Evolutionary conservation across 768 basidiomycete species (phyloP), one percentile per base, ranked within the genome.

Genomic region (Serendipita sp.): DNA sequence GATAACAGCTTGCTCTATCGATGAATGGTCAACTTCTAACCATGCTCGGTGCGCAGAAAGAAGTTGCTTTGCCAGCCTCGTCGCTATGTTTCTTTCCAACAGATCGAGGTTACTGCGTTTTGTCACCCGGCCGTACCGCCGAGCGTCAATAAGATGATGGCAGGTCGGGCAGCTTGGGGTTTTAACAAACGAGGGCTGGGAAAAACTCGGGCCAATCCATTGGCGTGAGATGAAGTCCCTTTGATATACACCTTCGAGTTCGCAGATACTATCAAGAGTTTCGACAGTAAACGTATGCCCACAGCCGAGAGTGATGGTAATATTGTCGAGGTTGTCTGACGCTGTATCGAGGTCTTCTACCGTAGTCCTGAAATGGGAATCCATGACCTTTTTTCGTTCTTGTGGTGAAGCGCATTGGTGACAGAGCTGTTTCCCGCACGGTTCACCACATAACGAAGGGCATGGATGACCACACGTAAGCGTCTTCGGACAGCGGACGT

Each of bases 391-490:
- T 63, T 75, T 76, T 18, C 72, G 65, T 0, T 77, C 72, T 1
- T 70, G 69, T 16, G 4, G 30, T 10, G 78, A 62, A 1, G 78
- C 77, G 66, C 86, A 88, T 2, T 65, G 15, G 1, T 77, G 77
- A 67, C 86, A 89, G 4, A 77, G 67, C 72, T 86, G 86, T 0
- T 76, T 70, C 0, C 64, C 38, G 68, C 87, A 89, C 11, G 78
- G 73, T 71, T 89, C 87, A 5, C 86, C 85, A 64, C 86, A 87
- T 0, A 88, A 85, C 38, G 86, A 87, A 15, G 85, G 83, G 67
- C 87, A 88, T 38, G 68, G 75, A 70, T 87, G 86, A 10, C 85
- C 84, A 70, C 86, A 88, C 3, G 46, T 1, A 13, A 88, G 75
- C 0, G 63, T 18, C 11, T 75, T 75, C 13, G 72, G 67, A 65